A percentile compares a stretch with the other conserved stretches of the same genome.
These are phyloP conservation scores for Capniomyces stellatus DNA, from an alignment of 371 early-diverging fungal species.

Conservation along the genomic window DNA sequence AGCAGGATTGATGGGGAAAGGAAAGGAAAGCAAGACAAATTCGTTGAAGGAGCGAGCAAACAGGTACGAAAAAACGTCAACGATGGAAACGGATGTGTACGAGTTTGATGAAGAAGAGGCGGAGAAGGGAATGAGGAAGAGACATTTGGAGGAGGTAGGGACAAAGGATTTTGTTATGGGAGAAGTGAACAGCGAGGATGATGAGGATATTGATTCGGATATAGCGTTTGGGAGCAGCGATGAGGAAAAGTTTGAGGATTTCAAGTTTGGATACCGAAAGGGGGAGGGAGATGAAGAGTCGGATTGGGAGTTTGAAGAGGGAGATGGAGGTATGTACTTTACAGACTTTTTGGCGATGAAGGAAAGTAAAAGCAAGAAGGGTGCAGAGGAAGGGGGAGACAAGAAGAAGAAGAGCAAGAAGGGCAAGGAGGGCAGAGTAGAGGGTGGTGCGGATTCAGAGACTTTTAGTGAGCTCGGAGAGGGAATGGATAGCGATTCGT, in stretches of 20 bases:
- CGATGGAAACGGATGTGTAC: constrained; percentile 22
- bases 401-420: neutral
- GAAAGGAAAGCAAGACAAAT: constrained; percentile 1
- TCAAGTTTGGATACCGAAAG: constrained; percentile 24
- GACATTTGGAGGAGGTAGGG: constrained; percentile 61
- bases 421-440: constrained; percentile 1
- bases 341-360: constrained; percentile 1
- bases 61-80: constrained; percentile 9
- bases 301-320: constrained; percentile 7
- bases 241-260: constrained; percentile 59
- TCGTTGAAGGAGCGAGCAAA: neutral
- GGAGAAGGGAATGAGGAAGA: constrained; percentile 39
- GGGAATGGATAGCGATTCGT: no score
- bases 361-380: no score
- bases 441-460: constrained; percentile 30
- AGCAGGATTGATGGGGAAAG: no score
- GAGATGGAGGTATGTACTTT: constrained; percentile 4
- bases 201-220: constrained; percentile 83
- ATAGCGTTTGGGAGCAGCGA: constrained; percentile 74
- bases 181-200: no score
- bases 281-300: constrained; percentile 1
- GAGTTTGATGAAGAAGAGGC: constrained; percentile 30
- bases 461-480: constrained; percentile 34
- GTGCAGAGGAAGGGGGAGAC: no score
- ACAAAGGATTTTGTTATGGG: no score